Evolutionary conservation across 768 basidiomycete genomes (phyloP), one percentile per base, ranked within the genome.

Genomic region (Hysterangium stoloniferum): DNA sequence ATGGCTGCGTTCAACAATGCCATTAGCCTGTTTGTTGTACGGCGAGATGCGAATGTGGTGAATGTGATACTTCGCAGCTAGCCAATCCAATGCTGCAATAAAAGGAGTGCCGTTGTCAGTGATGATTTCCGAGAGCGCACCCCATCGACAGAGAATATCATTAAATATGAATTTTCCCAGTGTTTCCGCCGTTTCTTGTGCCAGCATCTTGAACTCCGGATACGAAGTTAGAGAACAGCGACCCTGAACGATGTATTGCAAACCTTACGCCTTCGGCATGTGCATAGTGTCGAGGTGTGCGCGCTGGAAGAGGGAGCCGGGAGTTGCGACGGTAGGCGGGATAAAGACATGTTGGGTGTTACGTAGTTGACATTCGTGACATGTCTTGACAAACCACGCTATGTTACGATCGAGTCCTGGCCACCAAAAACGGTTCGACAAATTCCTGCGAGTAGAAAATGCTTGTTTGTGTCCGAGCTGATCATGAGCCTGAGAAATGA

Each of bases 261-360:
- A 71, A 0, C 69, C 62, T 1, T 58, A 58, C 0, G 68, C 60
- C 0, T 44, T 51, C 0, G 67, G 71, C 57, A 76, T 65, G 42
- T 62, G 57, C 70, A 76, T 73, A 0, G 67, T 65, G 55, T 76
- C 67, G 6, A 70, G 57, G 34, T 73, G 65, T 0, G 66, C 61
- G 29, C 69, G 68, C 9, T 54, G n/a, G 49, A 70, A 73, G 7
- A 62, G 55, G 0, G 53, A 43, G 2, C 56, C 48, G 2, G 63
- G 59, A 0, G 27, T 31, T 0, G 60, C 33, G 4, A 64, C 45
- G 0, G 48, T 56, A 1, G 60, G 57, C 0, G 61, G 64, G 11
- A 61, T 57, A 1, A 46, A 20, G 0, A 71, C 36, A 11, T 62
- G 61, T 0, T 48, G 9, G 0, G 55, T 50, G 0, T 60, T 58